Percentiles rank a stretch among this genome's conserved stretches.
Evolutionary conservation across 768 basidiomycete species (phyloP).

Genomic region (Termitomyces eurrhizus): DNA sequence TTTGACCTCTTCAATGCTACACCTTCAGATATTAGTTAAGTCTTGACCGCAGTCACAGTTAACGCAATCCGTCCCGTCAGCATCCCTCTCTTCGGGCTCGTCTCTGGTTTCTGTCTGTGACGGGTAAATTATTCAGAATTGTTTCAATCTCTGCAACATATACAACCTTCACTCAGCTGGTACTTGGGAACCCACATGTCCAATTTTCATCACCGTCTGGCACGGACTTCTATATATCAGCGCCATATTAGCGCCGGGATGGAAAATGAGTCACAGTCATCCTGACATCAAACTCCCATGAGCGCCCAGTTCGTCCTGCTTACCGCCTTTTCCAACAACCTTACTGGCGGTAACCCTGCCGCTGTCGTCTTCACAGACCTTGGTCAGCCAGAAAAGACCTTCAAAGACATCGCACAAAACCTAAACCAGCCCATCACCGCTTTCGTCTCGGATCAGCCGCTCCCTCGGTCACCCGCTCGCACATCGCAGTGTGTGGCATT

Average conservation of each 20-base stretch:
- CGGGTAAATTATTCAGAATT: too few species aligned
- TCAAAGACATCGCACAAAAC: slow-evolving; percentile 34
- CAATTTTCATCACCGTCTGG: too few species aligned
- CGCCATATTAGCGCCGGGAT: not conserved
- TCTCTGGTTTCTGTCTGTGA: not conserved
- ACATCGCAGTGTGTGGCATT: slow-evolving; percentile 23
- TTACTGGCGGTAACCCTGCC: slow-evolving; percentile 44
- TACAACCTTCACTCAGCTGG: too few species aligned
- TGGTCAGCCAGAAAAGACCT: slow-evolving; percentile 21
- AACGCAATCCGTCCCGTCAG: not conserved
- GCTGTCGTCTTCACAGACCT: slow-evolving; percentile 34
- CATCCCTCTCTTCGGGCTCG: too few species aligned
- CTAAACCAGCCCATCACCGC: slow-evolving; percentile 37
- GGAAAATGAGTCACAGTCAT: not conserved
- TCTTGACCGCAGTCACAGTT: too few species aligned
- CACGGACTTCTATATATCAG: too few species aligned
- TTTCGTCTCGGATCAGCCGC: slow-evolving; percentile 11
- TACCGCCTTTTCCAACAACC: slow-evolving; percentile 39
- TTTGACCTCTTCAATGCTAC: not conserved
- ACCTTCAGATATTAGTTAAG: too few species aligned
- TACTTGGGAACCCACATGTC: too few species aligned
- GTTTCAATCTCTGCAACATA: too few species aligned
- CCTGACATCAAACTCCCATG: not conserved
- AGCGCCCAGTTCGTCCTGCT: slow-evolving; percentile 27
- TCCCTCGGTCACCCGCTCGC: not conserved